Conservation (phyloP, 306 rosid species). For the Gastrolobium villosum region DNA sequence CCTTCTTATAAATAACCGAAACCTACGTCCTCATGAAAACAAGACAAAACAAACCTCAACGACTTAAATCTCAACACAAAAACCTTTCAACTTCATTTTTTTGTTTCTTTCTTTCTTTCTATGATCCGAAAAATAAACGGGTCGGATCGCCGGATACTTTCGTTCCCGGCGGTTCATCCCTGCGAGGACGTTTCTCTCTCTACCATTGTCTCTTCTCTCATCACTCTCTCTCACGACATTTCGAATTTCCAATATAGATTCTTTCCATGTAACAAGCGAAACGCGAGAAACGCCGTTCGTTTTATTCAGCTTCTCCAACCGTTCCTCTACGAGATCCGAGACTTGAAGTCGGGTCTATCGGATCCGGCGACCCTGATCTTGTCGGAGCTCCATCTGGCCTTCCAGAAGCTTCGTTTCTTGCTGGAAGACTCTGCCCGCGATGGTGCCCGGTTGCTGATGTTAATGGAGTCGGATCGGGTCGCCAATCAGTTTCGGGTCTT, state of each 20-base stretch:
- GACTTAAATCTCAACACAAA: constrained; percentile 37
- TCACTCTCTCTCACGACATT: constrained; percentile 54
- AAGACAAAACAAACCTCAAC: not conserved
- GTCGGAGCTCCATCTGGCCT: constrained; percentile 73
- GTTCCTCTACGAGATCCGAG: constrained; percentile 67
- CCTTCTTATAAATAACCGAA: constrained; percentile 40
- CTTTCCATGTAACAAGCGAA: constrained; percentile 63
- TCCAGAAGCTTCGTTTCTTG: constrained; percentile 72
- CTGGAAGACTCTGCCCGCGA: constrained; percentile 68
- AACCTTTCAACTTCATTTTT: constrained; percentile 17
- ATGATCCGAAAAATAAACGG: constrained; percentile 60
- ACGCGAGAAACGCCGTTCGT: constrained; percentile 59
- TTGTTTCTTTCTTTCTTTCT: not conserved
- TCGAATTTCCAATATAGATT: constrained; percentile 48
- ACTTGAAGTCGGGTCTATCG: constrained; percentile 36
- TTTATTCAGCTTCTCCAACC: constrained; percentile 59
- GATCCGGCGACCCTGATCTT: constrained; percentile 54
- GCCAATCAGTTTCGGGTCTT: constrained; percentile 62
- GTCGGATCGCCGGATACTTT: constrained; percentile 73
- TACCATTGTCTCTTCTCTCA: constrained; percentile 62
- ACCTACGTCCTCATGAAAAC: not conserved
- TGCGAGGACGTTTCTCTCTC: constrained; percentile 51
- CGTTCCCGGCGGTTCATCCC: constrained; percentile 81
- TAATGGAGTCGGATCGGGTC: constrained; percentile 68
- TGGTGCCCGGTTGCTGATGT: constrained; percentile 67